Percentiles rank a stretch among this genome's conserved stretches.
phyloP scores from a whole-genome alignment of 305 asterid genomes.

The Fraxinus ornus region DNA sequence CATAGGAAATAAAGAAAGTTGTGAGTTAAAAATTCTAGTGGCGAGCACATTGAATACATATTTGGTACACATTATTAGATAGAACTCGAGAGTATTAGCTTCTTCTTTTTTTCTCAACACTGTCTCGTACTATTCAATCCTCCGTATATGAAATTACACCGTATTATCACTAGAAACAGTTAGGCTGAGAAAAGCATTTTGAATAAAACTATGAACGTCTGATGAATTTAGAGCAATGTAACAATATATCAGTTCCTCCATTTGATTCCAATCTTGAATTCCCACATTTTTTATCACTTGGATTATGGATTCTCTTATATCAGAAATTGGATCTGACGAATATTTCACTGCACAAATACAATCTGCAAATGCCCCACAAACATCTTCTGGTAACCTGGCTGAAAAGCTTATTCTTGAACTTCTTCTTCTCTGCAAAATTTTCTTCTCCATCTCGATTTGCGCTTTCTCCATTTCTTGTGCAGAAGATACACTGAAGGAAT shows the following conservation, averaged over 20 bases:
- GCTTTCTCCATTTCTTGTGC: slow-evolving; percentile 10
- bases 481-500: not conserved
- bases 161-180: not conserved
- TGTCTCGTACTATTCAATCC: not conserved
- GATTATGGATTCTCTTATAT: slow-evolving; percentile 48
- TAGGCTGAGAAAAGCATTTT: slow-evolving; percentile 59
- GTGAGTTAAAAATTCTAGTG: not conserved
- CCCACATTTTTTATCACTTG: slow-evolving; percentile 51
- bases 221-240: slow-evolving; percentile 55
- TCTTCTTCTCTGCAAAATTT: slow-evolving; percentile 20
- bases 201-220: slow-evolving; percentile 40
- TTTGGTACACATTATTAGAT: not conserved
- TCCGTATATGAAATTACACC: not conserved
- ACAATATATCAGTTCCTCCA: slow-evolving; percentile 66
- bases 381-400: slow-evolving; percentile 55
- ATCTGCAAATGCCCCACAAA: slow-evolving; percentile 35
- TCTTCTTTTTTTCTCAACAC: not conserved
- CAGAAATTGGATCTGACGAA: slow-evolving; percentile 51
- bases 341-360: slow-evolving; percentile 63
- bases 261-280: slow-evolving; percentile 52
- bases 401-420: slow-evolving; percentile 45
- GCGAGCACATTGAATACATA: not conserved
- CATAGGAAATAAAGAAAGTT: not conserved
- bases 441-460: not conserved
- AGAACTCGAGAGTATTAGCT: not conserved